phyloP scores from a whole-genome alignment of 1,284 basidiomycete species.

The Irpex lacteus region DNA sequence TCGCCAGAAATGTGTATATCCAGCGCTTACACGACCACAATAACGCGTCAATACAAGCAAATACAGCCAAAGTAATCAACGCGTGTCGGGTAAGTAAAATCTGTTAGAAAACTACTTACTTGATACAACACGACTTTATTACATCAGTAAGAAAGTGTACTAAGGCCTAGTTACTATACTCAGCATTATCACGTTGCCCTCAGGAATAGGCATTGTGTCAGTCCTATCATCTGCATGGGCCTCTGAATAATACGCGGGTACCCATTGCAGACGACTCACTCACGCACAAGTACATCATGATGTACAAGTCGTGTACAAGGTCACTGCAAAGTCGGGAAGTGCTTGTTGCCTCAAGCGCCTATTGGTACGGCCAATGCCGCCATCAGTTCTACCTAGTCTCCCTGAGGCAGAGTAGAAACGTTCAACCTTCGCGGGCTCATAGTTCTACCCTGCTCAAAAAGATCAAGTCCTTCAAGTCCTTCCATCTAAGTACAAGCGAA shows the following conservation, averaged over 20 bases:
- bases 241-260: no score
- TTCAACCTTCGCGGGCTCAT: no score
- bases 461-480: neutral
- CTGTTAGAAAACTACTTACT: neutral
- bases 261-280: no score
- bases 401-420: no score
- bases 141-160: neutral
- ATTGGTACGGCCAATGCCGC: neutral
- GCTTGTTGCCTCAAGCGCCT: neutral
- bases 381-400: neutral
- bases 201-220: no score
- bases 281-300: no score
- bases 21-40: constrained; percentile 5
- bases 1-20: neutral
- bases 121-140: neutral
- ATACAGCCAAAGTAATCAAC: constrained; percentile 11
- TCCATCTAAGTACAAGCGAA: neutral
- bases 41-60: constrained; percentile 10
- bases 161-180: no score
- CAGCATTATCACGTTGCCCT: no score
- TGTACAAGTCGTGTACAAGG: no score
- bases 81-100: neutral
- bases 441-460: neutral
- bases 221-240: no score
- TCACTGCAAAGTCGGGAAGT: no score